Evolutionary conservation across 2,329 filamentous ascomycete species (phyloP).

Genomic region (Pezicula carpinea): DNA sequence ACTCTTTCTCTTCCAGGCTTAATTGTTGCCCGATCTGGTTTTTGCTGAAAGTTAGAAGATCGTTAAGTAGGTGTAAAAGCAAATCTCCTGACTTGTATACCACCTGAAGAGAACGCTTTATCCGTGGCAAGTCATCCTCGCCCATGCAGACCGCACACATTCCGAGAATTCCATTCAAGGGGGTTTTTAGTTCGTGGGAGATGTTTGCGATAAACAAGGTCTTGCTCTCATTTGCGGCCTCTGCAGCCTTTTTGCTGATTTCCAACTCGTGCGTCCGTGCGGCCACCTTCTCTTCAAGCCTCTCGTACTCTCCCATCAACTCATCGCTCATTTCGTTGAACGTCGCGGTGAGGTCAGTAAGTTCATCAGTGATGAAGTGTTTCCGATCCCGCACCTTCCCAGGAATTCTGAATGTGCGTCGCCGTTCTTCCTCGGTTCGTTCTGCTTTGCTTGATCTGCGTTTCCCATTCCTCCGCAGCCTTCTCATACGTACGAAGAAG

Average conservation of each 20-base stretch:
- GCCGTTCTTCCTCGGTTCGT: conserved; percentile 36
- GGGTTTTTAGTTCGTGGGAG: conserved; percentile 81
- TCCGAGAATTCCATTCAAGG: conserved; percentile 90
- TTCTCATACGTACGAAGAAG: conserved; percentile 22
- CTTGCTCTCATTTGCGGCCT: conserved; percentile 95
- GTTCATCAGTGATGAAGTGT: conserved; percentile 75
- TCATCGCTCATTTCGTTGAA: conserved; percentile 96
- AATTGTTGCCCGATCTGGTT: conserved; percentile 88
- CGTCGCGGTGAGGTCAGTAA: conserved; percentile 75
- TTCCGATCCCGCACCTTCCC: conserved; percentile 72
- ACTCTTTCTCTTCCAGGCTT: conserved; percentile 78
- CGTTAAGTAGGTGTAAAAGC: conserved; percentile 79
- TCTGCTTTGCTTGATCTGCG: conserved; percentile 22
- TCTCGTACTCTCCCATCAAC: conserved; percentile 78
- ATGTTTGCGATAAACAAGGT: conserved; percentile 98
- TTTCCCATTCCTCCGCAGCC: conserved; percentile 16
- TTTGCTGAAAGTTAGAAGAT: conserved; percentile 88
- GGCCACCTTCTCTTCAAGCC: conserved; percentile 77
- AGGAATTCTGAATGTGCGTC: conserved; percentile 70
- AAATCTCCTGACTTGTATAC: conserved; percentile 87
- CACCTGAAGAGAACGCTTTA: conserved; percentile 80
- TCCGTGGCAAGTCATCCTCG: conserved; percentile 71
- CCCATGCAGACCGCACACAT: conserved; percentile 94
- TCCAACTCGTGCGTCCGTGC: conserved; percentile 81
- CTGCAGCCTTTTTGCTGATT: conserved; percentile 84